Evolutionary conservation across 2,329 filamentous ascomycete genomes (phyloP), one percentile per base, ranked within the genome.

Genomic region (Cordyceps fumosorosea): DNA sequence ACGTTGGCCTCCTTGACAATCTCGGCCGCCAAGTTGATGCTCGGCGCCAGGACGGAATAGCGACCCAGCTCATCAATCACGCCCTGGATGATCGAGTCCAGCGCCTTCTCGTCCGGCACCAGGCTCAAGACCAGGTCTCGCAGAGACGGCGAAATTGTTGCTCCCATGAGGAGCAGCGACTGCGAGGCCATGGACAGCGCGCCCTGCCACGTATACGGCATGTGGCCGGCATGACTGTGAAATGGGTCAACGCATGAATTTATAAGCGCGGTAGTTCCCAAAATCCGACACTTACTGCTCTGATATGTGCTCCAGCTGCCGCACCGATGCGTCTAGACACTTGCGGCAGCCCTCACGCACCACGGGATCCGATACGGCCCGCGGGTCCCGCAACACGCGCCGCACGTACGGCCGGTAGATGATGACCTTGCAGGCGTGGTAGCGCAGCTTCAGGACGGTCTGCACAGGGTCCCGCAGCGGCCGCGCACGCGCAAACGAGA

Each of bases 131-230:
- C 78, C 47, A 93, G 85, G 56, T 79, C 81, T 26, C 84, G 85
- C 3, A 93, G 82, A 5, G 87, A 87, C 1, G 87, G 86, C 10
- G 87, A 92, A 85, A 93, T 90, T 18, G 88, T 91, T 18, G 90
- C 89, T 7, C 89, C 90, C 90, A 95, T 93, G 40, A 95, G 84
- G 50, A 95, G 79, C 18, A 95, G 79, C 2, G 89, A 89, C 73
- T 95, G 90, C 6, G 89, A 91, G 24, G 93, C 89, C 70, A 95
- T 90, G 24, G 89, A 92, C 44, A 95, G 80, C 10, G 90, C 89
- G 20, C 90, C 90, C 77, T 93, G 90, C 87, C 89, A 95, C 22
- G 93, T 82, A 74, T 93, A 95, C 14, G 90, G 90, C 77, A 95
- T 87, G 71, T 93, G 90, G 56, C 90, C 90, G 64, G 88, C 89